These are phyloP conservation scores for Ramalina peruviana DNA, from an alignment of 495 filamentous ascomycete genomes.

Conservation along the genomic window DNA sequence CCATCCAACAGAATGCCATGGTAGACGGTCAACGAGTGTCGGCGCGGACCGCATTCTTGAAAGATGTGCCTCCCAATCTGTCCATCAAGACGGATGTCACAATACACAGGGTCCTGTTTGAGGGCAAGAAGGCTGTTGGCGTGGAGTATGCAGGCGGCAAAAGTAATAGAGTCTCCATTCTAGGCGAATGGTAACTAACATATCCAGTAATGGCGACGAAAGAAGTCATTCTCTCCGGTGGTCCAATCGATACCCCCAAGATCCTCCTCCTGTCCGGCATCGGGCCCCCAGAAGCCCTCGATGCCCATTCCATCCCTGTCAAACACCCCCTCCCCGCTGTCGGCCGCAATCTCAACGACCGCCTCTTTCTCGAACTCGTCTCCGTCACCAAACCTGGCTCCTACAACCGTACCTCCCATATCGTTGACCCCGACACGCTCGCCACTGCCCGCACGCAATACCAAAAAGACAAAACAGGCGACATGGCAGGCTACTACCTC, in stretches of 20 bases:
- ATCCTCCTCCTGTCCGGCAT: slow-evolving; percentile 54
- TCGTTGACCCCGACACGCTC: slow-evolving; percentile 19
- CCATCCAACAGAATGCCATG: slow-evolving; percentile 31
- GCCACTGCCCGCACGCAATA: slow-evolving; percentile 33
- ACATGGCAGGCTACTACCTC: slow-evolving; percentile 25
- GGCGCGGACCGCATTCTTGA: slow-evolving; percentile 33
- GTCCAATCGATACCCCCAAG: slow-evolving; percentile 43
- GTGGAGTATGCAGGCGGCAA: slow-evolving; percentile 28
- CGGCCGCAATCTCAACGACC: slow-evolving; percentile 47
- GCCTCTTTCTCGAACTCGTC: slow-evolving; percentile 18
- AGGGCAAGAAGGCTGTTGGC: slow-evolving; percentile 36
- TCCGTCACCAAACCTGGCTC: slow-evolving; percentile 1
- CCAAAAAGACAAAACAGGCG: slow-evolving; percentile 31
- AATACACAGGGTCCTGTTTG: slow-evolving; percentile 36
- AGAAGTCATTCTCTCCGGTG: slow-evolving; percentile 45
- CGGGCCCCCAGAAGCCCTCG: slow-evolving; percentile 38
- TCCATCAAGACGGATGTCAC: slow-evolving; percentile 33
- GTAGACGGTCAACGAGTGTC: slow-evolving; percentile 36
- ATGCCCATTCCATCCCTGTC: slow-evolving; percentile 37
- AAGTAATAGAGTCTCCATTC: slow-evolving; percentile 13
- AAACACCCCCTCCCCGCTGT: slow-evolving; percentile 33
- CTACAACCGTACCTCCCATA: slow-evolving; percentile 14
- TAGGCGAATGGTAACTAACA: slow-evolving; percentile 8
- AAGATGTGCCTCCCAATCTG: slow-evolving; percentile 32
- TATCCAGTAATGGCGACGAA: slow-evolving; percentile 23